A percentile compares a stretch with the other conserved stretches of the same genome.
Evolutionary conservation across 106 monocot genomes (phyloP).

Genomic region (Apostasia shenzhenica): DNA sequence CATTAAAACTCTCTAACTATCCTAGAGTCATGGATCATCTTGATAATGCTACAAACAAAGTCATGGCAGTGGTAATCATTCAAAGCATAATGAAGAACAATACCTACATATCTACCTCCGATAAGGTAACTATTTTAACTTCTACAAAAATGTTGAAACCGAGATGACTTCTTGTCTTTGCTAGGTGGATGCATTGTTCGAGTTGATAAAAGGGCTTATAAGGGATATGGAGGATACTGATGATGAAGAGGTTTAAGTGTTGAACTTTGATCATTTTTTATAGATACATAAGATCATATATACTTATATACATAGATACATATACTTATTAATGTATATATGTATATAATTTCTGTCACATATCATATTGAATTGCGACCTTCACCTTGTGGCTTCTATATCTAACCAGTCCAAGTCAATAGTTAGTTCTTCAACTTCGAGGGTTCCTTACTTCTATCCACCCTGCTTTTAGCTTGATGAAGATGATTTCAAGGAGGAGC

Average conservation of each 20-base stretch:
- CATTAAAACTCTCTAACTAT: slow-evolving; percentile 94
- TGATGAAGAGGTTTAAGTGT: slow-evolving; percentile 80
- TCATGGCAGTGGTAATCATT: slow-evolving; percentile 98
- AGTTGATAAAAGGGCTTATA: slow-evolving; percentile 94
- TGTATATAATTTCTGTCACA: neutral
- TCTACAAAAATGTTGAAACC: no score
- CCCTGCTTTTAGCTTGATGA: slow-evolving; percentile 68
- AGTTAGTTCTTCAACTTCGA: neutral
- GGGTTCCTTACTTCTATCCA: neutral
- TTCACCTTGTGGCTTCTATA: neutral
- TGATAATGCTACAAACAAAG: slow-evolving; percentile 85
- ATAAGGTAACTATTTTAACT: slow-evolving; percentile 57
- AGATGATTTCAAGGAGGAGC: slow-evolving; percentile 99
- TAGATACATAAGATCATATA: neutral
- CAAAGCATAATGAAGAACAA: slow-evolving; percentile 99
- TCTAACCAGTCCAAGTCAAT: neutral
- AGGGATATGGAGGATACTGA: slow-evolving; percentile 66
- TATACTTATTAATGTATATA: no score
- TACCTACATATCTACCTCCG: slow-evolving; percentile 73
- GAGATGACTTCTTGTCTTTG: neutral
- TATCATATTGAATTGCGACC: neutral
- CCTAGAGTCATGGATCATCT: slow-evolving; percentile 95
- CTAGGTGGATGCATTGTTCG: slow-evolving; percentile 95
- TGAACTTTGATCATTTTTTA: neutral
- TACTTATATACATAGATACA: no score